phyloP scores from a whole-genome alignment of 169 alveolate genomes.

The Plasmodium chabaudi region DNA sequence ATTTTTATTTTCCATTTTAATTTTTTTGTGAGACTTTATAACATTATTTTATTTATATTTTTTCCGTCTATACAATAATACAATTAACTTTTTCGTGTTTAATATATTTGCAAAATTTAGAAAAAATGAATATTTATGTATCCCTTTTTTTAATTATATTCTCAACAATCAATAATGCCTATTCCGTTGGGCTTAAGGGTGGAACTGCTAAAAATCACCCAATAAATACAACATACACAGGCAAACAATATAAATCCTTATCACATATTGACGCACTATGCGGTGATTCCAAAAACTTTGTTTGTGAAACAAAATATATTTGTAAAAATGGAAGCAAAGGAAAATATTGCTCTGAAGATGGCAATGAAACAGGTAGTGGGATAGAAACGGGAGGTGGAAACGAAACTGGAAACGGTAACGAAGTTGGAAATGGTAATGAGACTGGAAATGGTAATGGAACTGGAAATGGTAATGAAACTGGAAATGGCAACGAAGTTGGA shows the following conservation, averaged over 20 bases:
- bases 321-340: constrained; percentile 17
- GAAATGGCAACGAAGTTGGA: background rate
- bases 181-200: constrained; percentile 52
- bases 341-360: constrained; percentile 2
- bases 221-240: background rate
- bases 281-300: constrained; percentile 7
- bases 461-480: background rate
- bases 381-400: constrained; percentile 15
- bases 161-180: constrained; percentile 8
- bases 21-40: no score
- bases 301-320: constrained; percentile 16
- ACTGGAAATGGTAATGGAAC: background rate
- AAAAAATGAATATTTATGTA: constrained; percentile 37
- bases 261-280: constrained; percentile 4
- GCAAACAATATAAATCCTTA: constrained; percentile 4
- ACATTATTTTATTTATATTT: no score
- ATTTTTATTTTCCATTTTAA: no score
- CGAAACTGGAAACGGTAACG: background rate
- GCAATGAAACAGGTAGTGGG: background rate
- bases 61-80: no score
- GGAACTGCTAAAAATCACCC: constrained; percentile 9
- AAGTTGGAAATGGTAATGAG: background rate
- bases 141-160: constrained; percentile 40
- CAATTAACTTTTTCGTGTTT: background rate
- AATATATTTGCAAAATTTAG: background rate